These are phyloP conservation scores for Fagus sylvatica DNA, from an alignment of 306 rosid genomes.

Conservation along the genomic window DNA sequence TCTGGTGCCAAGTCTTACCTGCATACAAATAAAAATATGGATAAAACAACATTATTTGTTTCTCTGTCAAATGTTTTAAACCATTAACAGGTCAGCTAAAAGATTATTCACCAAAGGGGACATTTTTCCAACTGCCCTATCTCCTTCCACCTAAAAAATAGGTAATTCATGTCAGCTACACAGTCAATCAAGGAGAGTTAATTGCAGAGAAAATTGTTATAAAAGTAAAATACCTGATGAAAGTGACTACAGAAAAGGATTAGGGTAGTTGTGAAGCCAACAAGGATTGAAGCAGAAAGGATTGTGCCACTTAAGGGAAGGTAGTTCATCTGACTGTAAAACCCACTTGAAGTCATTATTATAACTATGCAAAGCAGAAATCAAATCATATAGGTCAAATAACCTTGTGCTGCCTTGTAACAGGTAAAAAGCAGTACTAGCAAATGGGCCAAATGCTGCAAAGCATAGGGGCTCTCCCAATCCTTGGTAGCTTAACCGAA, in stretches of 20 bases:
- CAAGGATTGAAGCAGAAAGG: constrained; percentile 69
- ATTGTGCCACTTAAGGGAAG: constrained; percentile 53
- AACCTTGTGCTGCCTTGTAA: constrained; percentile 71
- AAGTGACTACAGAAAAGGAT: constrained; percentile 89
- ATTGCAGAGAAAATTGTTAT: background rate
- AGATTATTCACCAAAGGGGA: constrained; percentile 66
- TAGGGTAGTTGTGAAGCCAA: constrained; percentile 74
- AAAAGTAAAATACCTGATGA: constrained; percentile 61
- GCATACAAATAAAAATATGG: constrained; percentile 8
- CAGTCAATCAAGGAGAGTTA: constrained; percentile 12
- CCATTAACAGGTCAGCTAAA: background rate
- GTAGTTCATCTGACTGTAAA: constrained; percentile 46
- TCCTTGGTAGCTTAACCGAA: constrained; percentile 80
- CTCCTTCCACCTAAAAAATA: constrained; percentile 65
- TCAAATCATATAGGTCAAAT: constrained; percentile 12
- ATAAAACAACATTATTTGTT: constrained; percentile 11
- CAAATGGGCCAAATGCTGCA: constrained; percentile 86
- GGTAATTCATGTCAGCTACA: constrained; percentile 15
- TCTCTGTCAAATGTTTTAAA: constrained; percentile 5
- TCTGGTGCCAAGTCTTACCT: constrained; percentile 81
- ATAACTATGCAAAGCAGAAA: constrained; percentile 27
- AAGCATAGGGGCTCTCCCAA: constrained; percentile 89
- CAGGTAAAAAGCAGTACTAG: constrained; percentile 80
- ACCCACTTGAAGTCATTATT: constrained; percentile 29
- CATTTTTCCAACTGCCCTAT: constrained; percentile 66